Evolutionary conservation across 805 yeast genomes (phyloP).

Genomic region (Suhomyces prunicola): DNA sequence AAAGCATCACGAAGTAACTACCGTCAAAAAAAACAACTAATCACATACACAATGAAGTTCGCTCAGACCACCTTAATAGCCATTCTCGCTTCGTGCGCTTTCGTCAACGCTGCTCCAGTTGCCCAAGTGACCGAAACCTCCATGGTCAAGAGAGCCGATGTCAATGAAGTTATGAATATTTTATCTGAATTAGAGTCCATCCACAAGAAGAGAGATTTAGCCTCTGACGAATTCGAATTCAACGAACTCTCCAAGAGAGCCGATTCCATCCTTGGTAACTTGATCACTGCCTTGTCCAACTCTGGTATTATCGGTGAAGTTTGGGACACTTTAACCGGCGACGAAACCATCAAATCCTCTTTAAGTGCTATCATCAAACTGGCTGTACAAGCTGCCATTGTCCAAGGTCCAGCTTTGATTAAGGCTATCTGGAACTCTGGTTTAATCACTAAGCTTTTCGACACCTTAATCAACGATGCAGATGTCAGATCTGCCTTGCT

Average conservation of each 20-base stretch:
- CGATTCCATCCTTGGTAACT: slow-evolving; percentile 32
- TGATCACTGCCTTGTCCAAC: slow-evolving; percentile 32
- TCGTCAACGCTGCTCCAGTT: slow-evolving; percentile 35
- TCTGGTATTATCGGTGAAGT: slow-evolving; percentile 40
- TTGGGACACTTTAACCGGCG: slow-evolving; percentile 33
- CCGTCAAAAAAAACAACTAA: not conserved
- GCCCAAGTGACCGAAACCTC: slow-evolving; percentile 17
- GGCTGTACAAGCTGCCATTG: slow-evolving; percentile 31
- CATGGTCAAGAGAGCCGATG: slow-evolving; percentile 35
- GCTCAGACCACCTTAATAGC: slow-evolving; percentile 39
- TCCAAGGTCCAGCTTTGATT: slow-evolving; percentile 40
- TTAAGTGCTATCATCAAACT: slow-evolving; percentile 26
- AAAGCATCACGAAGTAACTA: not conserved
- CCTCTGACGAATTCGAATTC: slow-evolving; percentile 26
- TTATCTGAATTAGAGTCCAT: slow-evolving; percentile 31
- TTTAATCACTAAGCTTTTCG: slow-evolving; percentile 31
- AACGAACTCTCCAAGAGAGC: slow-evolving; percentile 32
- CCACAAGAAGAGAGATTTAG: slow-evolving; percentile 35
- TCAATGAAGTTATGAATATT: slow-evolving; percentile 30
- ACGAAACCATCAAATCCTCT: slow-evolving; percentile 25
- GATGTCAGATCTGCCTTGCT: slow-evolving; percentile 33
- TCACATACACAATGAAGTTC: slow-evolving; percentile 32
- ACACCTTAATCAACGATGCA: slow-evolving; percentile 27
- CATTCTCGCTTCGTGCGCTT: slow-evolving; percentile 35
- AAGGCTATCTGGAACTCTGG: slow-evolving; percentile 42